phyloP scores from a whole-genome alignment of 345 rosid species.

The Reutealis trisperma region DNA sequence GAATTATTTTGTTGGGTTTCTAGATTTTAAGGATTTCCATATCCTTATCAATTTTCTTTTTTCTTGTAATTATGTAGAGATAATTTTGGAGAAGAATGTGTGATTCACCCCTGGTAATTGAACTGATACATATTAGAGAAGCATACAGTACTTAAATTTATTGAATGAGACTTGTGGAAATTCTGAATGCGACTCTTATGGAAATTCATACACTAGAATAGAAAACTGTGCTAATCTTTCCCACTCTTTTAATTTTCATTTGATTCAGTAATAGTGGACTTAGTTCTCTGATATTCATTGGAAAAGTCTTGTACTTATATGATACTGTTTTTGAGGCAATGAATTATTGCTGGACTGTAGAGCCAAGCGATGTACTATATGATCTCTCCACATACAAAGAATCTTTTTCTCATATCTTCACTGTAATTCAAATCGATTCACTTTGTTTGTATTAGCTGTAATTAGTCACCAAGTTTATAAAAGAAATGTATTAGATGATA shows the following conservation, averaged over 20 bases:
- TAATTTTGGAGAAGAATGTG: not conserved
- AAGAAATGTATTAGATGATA: not conserved
- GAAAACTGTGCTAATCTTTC: not conserved
- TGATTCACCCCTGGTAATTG: not conserved
- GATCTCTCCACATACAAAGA: not conserved
- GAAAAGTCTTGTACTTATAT: not conserved
- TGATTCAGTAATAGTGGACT: not conserved
- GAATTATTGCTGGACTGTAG: not conserved
- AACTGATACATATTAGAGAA: not conserved
- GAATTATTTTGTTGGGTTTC: not conserved
- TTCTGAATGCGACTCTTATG: not conserved
- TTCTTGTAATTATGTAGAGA: not conserved
- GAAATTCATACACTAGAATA: not conserved
- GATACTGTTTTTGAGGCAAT: not conserved
- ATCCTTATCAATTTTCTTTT: not conserved
- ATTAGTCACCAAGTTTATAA: not conserved
- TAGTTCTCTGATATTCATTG: conserved; percentile 2
- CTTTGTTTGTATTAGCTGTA: not conserved
- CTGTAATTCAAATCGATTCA: not conserved
- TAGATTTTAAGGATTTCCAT: not conserved
- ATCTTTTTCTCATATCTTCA: not conserved
- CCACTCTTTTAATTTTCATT: not conserved
- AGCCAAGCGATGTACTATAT: not conserved
- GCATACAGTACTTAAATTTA: not conserved
- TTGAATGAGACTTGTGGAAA: not conserved